phyloP scores from a whole-genome alignment of 805 yeast genomes.

The Starmerella kuoi region DNA sequence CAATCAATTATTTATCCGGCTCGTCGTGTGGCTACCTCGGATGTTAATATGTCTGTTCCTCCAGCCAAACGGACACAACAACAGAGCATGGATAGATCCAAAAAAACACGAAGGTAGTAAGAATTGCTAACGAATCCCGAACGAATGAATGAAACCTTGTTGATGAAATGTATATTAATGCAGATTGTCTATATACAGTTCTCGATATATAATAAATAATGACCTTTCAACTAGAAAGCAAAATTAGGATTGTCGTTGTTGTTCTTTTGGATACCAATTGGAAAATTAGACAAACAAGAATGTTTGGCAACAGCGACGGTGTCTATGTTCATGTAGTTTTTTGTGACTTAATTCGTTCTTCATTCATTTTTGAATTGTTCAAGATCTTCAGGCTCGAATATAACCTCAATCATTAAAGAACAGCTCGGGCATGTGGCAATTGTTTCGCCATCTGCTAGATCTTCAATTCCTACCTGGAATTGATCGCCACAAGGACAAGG shows the following conservation, averaged over 20 bases:
- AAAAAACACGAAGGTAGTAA: slow-evolving; percentile 5
- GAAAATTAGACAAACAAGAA: too few species aligned
- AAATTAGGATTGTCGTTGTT: too few species aligned
- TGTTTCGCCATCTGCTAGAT: slow-evolving; percentile 70
- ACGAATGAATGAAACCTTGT: too few species aligned
- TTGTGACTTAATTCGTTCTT: too few species aligned
- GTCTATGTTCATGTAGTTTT: too few species aligned
- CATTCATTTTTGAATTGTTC: slow-evolving; percentile 16
- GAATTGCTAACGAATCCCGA: too few species aligned
- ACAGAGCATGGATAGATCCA: slow-evolving; percentile 4
- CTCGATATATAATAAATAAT: too few species aligned
- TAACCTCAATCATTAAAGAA: slow-evolving; percentile 81
- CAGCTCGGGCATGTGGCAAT: slow-evolving; percentile 96
- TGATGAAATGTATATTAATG: too few species aligned
- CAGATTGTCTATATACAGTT: too few species aligned
- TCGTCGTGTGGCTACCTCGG: slow-evolving; percentile 44
- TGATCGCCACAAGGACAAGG: slow-evolving; percentile 98
- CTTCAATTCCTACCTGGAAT: slow-evolving; percentile 77
- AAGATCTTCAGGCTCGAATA: slow-evolving; percentile 51
- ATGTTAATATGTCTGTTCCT: slow-evolving; percentile 17
- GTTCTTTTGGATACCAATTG: too few species aligned
- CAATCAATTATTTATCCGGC: slow-evolving; percentile 66
- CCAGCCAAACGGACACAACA: slow-evolving; percentile 5
- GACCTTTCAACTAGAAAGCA: too few species aligned
- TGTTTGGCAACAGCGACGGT: too few species aligned